Percentiles rank a stretch among this genome's conserved stretches.
phyloP scores from a whole-genome alignment of 1,139 yeast species.

The Kluyveromyces marxianus region DNA sequence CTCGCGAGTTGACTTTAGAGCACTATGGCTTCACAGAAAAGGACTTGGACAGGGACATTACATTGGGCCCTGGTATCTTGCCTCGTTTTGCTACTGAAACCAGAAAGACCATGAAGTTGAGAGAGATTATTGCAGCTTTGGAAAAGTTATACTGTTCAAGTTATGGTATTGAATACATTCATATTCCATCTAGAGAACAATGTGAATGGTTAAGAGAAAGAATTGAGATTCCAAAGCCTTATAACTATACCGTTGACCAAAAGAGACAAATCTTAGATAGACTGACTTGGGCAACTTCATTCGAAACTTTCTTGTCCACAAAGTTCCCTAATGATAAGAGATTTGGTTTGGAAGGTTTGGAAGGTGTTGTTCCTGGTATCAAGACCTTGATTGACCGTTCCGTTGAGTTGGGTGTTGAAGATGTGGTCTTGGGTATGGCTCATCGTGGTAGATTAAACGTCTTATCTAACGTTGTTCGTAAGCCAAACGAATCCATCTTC shows the following conservation, averaged over 20 bases:
- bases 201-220: slow-evolving; percentile 99
- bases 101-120: slow-evolving; percentile 56
- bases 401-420: slow-evolving; percentile 90
- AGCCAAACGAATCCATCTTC: slow-evolving; percentile 96
- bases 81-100: slow-evolving; percentile 80
- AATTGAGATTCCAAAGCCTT: slow-evolving; percentile 87
- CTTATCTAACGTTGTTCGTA: slow-evolving; percentile 95
- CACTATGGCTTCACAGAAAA: slow-evolving; percentile 85
- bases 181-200: slow-evolving; percentile 89
- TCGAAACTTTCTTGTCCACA: slow-evolving; percentile 84
- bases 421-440: slow-evolving; percentile 97
- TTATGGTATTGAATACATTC: slow-evolving; percentile 93
- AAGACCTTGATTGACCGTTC: slow-evolving; percentile 91
- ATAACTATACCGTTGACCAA: slow-evolving; percentile 75
- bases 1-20: slow-evolving; percentile 84
- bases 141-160: slow-evolving; percentile 81
- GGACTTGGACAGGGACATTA: slow-evolving; percentile 76
- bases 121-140: slow-evolving; percentile 70
- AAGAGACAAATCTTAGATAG: slow-evolving; percentile 96
- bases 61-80: slow-evolving; percentile 94
- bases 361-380: slow-evolving; percentile 93
- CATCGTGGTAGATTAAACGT: slow-evolving; percentile 98
- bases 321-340: slow-evolving; percentile 98
- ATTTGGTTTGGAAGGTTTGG: slow-evolving; percentile 98
- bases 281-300: slow-evolving; percentile 91